A percentile compares a stretch with the other conserved stretches of the same genome.
Evolutionary conservation across 2,329 filamentous ascomycete genomes (phyloP).

Genomic region (Ceratocystis smalleyi): DNA sequence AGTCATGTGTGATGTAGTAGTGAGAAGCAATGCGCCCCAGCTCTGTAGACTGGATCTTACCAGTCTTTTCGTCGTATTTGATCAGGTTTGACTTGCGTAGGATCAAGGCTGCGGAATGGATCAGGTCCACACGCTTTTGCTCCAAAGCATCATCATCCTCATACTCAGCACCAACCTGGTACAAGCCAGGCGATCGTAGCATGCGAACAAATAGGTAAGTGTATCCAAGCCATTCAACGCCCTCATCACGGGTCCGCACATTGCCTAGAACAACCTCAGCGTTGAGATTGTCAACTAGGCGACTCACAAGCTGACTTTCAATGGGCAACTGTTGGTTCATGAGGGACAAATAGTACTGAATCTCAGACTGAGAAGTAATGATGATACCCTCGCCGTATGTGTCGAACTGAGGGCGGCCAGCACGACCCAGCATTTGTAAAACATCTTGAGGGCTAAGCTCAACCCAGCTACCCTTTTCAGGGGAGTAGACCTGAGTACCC

Average conservation of each 20-base stretch:
- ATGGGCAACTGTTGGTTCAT: conserved; percentile 96
- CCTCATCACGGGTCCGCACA: conserved; percentile 78
- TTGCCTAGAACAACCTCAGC: conserved; percentile 93
- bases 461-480: conserved; percentile 97
- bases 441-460: conserved; percentile 96
- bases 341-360: conserved; percentile 92
- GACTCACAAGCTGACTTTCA: conserved; percentile 87
- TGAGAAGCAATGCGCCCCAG: conserved; percentile 91
- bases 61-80: conserved; percentile 90
- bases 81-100: conserved; percentile 76
- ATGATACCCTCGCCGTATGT: conserved; percentile 98
- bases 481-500: conserved; percentile 93
- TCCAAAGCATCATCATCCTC: conserved; percentile 82
- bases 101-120: conserved; percentile 80
- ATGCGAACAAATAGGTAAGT: conserved; percentile 97
- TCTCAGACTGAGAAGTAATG: conserved; percentile 85
- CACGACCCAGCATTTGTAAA: conserved; percentile 94
- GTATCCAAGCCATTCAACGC: conserved; percentile 97
- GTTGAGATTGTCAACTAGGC: conserved; percentile 87
- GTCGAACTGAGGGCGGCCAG: conserved; percentile 89
- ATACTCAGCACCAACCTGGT: conserved; percentile 91
- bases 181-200: conserved; percentile 85
- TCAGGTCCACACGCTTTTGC: conserved; percentile 92
- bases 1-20: conserved; percentile 93
- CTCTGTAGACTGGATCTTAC: conserved; percentile 78